Evolutionary conservation across 2,329 filamentous ascomycete genomes (phyloP).

Genomic region (Stylonectria norvegica): DNA sequence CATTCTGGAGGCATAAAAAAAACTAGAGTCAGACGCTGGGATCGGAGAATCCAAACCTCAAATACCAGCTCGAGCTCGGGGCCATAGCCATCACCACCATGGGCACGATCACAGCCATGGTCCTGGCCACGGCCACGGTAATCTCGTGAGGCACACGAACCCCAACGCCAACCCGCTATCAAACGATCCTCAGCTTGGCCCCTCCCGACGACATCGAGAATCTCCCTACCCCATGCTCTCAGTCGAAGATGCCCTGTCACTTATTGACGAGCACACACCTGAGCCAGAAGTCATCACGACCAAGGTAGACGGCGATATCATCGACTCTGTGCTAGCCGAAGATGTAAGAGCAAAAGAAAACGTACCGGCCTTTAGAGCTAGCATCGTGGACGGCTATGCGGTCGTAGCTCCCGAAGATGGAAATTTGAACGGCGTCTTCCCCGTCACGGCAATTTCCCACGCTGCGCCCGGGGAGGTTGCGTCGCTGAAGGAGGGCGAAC

Average conservation of each 20-base stretch:
- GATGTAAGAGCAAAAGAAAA: conserved; percentile 76
- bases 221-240: conserved; percentile 92
- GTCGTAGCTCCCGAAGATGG: conserved; percentile 63
- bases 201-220: conserved; percentile 70
- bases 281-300: conserved; percentile 52
- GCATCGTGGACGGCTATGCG: conserved; percentile 96
- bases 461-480: conserved; percentile 69
- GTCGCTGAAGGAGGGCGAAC: conserved; percentile 66
- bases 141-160: conserved; percentile 69
- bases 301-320: conserved; percentile 61
- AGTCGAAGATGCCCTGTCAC: conserved; percentile 72
- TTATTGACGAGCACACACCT: conserved; percentile 73
- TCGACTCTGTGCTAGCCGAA: conserved; percentile 77
- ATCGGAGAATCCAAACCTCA: conserved; percentile 39
- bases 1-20: conserved; percentile 79
- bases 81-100: conserved; percentile 45
- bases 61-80: conserved; percentile 26
- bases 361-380: conserved; percentile 90
- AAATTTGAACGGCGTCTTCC: conserved; percentile 74
- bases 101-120: conserved; percentile 53
- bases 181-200: conserved; percentile 59
- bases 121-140: conserved; percentile 59
- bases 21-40: conserved; percentile 80
- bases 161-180: conserved; percentile 55
- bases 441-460: conserved; percentile 82